These are phyloP conservation scores for Candida tibetensis DNA, from an alignment of 805 yeast genomes.

Conservation along the genomic window DNA sequence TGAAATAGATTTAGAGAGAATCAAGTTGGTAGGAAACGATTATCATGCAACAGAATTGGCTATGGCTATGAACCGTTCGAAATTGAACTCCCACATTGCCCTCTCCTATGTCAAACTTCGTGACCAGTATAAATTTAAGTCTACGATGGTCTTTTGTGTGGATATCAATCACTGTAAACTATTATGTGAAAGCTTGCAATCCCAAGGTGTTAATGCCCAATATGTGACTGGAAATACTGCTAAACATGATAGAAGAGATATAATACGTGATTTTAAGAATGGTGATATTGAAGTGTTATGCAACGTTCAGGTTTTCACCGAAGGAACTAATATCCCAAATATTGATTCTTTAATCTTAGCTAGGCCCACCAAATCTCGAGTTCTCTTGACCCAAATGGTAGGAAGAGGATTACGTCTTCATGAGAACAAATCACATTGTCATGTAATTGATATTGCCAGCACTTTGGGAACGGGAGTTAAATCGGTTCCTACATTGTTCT, in stretches of 20 bases:
- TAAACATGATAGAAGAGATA: constrained; percentile 45
- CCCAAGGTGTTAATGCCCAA: constrained; percentile 64
- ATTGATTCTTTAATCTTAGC: constrained; percentile 78
- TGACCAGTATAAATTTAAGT: constrained; percentile 40
- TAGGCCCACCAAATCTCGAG: constrained; percentile 75
- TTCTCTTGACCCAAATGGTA: constrained; percentile 78
- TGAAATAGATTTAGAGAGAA: constrained; percentile 42
- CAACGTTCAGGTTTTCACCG: constrained; percentile 89
- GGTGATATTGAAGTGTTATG: constrained; percentile 71
- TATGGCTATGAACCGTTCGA: constrained; percentile 50
- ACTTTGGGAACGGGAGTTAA: constrained; percentile 49
- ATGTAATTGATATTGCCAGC: constrained; percentile 75
- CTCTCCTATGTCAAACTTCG: constrained; percentile 45
- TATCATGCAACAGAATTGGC: constrained; percentile 53
- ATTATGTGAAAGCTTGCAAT: constrained; percentile 51
- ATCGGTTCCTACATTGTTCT: constrained; percentile 34
- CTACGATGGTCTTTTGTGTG: constrained; percentile 77
- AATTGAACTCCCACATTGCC: constrained; percentile 55
- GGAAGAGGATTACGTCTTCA: constrained; percentile 81
- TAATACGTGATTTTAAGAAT: constrained; percentile 55
- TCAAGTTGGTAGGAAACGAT: constrained; percentile 42
- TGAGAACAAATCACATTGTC: constrained; percentile 61
- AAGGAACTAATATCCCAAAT: constrained; percentile 91
- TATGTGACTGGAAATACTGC: constrained; percentile 68
- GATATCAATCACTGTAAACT: constrained; percentile 63